A percentile compares a stretch with the other conserved stretches of the same genome.
Conservation (phyloP, 2,329 filamentous ascomycete genomes). For the Amphichorda felina region DNA sequence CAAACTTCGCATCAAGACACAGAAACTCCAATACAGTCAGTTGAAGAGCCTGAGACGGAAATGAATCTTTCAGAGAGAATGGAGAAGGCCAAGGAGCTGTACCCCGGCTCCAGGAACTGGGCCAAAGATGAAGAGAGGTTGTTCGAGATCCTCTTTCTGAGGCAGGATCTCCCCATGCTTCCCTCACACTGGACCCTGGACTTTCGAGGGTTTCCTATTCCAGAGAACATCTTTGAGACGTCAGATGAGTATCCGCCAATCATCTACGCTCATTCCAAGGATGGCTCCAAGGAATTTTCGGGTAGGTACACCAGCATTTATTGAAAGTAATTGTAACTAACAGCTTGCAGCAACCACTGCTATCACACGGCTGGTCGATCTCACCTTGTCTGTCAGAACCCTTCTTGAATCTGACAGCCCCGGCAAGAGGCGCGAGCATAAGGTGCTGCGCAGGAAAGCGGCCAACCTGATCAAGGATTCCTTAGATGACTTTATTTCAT, state of each 20-base stretch:
- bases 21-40: not conserved
- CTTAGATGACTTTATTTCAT: conserved; percentile 22
- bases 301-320: conserved; percentile 13
- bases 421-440: conserved; percentile 8
- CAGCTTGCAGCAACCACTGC: conserved; percentile 22
- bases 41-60: not conserved
- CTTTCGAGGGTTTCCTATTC: conserved; percentile 26
- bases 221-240: conserved; percentile 21
- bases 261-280: conserved; percentile 22
- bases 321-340: conserved; percentile 1
- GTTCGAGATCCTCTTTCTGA: conserved; percentile 27
- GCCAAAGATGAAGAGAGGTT: conserved; percentile 34
- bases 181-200: conserved; percentile 27
- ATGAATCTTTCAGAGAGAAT: conserved; percentile 18
- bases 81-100: conserved; percentile 27
- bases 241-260: conserved; percentile 18
- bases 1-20: too few species aligned
- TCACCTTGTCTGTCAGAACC: conserved; percentile 21
- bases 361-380: conserved; percentile 24
- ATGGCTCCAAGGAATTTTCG: conserved; percentile 21
- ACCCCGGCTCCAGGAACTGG: conserved; percentile 34
- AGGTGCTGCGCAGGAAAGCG: conserved; percentile 5
- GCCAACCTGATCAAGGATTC: conserved; percentile 19
- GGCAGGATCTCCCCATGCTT: conserved; percentile 27
- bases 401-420: conserved; percentile 21